Evolutionary conservation across 2,329 filamentous ascomycete genomes (phyloP).

Genomic region (Claviceps monticola): DNA sequence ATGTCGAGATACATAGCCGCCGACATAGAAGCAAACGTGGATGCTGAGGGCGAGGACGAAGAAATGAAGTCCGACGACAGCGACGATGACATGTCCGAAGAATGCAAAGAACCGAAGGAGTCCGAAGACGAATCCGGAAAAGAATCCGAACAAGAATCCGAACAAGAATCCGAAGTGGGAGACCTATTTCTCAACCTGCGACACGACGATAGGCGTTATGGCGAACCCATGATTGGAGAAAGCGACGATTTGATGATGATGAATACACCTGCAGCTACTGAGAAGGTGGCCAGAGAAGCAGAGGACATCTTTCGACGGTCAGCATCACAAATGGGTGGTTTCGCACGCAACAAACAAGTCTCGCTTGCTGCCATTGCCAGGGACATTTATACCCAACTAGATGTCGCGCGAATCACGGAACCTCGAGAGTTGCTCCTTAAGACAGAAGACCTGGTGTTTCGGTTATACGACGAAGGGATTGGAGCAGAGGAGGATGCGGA

Average conservation of each 20-base stretch:
- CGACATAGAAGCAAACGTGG: conserved; percentile 24
- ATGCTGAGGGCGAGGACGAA: conserved; percentile 21
- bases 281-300: conserved; percentile 39
- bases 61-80: conserved; percentile 26
- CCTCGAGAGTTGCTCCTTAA: conserved; percentile 56
- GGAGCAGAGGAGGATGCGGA: conserved; percentile 41
- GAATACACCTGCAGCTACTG: conserved; percentile 39
- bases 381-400: conserved; percentile 45
- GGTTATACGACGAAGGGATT: conserved; percentile 49
- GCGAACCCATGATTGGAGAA: conserved; percentile 26
- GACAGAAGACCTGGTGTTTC: conserved; percentile 58
- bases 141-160: conserved; percentile 14
- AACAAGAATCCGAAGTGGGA: conserved; percentile 22
- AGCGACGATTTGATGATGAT: conserved; percentile 41
- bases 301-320: conserved; percentile 42
- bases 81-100: conserved; percentile 25
- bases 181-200: conserved; percentile 38
- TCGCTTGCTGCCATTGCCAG: conserved; percentile 60
- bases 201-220: conserved; percentile 25
- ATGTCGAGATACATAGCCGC: conserved; percentile 23
- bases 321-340: conserved; percentile 28
- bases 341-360: conserved; percentile 38
- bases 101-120: conserved; percentile 7
- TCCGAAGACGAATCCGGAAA: conserved; percentile 18
- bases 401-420: conserved; percentile 50